Base-by-base conservation (phyloP, 805 yeast species). In the Candida peoriensis region DNA sequence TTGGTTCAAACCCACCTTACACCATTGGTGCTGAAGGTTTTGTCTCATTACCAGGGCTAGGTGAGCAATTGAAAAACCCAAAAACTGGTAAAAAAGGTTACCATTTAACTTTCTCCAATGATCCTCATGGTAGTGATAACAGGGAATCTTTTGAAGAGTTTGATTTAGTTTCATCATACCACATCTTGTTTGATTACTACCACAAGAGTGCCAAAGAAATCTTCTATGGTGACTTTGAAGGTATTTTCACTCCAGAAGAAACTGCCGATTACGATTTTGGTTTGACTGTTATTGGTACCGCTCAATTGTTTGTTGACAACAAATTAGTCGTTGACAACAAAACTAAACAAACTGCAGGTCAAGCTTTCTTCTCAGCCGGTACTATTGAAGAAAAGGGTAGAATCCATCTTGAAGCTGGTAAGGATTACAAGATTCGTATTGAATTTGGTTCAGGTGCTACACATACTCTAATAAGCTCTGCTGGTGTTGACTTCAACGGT, bases 241-340 rank as follows among this genome's bases (percentile, higher is more conserved):
- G 72, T 10, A 43, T 50, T 21, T 72, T 64, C 41, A 55, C 46
- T 7, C 73, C 80, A 3, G 71, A 68, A 16, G 60, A 58, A 30
- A 45, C 64, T 29, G 78, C 72, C 9, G 57, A 47, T n/a, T 76
- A 70, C 44, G 64, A 61, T 32, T 66, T 77, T 46, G 81, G 81
- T n/a, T 50, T 71, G 33, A 57, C 72, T 8, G 70, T 69, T 15
- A 52, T 60, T 33, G 83, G 83, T 9, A 71, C 79, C 25, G 80
- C 76, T 20, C 68, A 66, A 49, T 40, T 78, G 16, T 78, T 63
- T 44, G 51, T 77, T 33, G 69, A 78, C 45, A 81, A 56, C 37
- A 46, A 69, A 46, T 57, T 75, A 37, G 58, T 78, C 21, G 70
- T 75, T 33, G 81, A 78, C 52, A 76, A 77, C 57, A 68, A 64